Evolutionary conservation across 129 eudicot species (phyloP).

Genomic region (Silybum marianum): DNA sequence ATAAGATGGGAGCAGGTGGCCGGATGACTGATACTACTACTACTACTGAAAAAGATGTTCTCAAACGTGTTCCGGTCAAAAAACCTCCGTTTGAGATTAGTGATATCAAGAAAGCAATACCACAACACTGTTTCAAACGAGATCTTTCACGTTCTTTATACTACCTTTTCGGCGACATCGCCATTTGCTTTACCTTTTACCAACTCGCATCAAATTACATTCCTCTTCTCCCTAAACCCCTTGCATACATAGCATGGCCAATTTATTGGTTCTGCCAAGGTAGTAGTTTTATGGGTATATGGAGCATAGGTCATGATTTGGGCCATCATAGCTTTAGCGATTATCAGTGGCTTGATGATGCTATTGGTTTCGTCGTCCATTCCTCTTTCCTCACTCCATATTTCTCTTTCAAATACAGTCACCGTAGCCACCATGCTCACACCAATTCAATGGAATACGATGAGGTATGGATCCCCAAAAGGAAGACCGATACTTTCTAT

Average conservation of each 20-base stretch:
- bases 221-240: conserved; percentile 24
- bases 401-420: conserved; percentile 24
- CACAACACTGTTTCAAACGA: conserved; percentile 27
- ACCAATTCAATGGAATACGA: conserved; percentile 34
- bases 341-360: conserved; percentile 14
- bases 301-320: conserved; percentile 34
- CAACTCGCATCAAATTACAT: conserved; percentile 23
- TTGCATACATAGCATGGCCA: conserved; percentile 29
- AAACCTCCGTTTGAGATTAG: conserved; percentile 20
- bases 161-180: conserved; percentile 22
- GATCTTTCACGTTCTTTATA: conserved; percentile 18
- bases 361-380: conserved; percentile 14
- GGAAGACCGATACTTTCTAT: conserved; percentile 23
- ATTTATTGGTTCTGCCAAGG: conserved; percentile 34
- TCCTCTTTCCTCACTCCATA: conserved; percentile 22
- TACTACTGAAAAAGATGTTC: neutral
- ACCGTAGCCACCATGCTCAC: conserved; percentile 39
- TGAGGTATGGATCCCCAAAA: conserved; percentile 32
- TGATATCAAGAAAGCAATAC: conserved; percentile 26
- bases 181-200: conserved; percentile 19
- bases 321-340: conserved; percentile 24
- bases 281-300: conserved; percentile 29
- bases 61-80: conserved; percentile 11
- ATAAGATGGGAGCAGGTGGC: conserved; percentile 19
- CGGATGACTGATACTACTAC: neutral